phyloP scores from a whole-genome alignment of 2,329 filamentous ascomycete species.

The Colletotrichum gigasporum region DNA sequence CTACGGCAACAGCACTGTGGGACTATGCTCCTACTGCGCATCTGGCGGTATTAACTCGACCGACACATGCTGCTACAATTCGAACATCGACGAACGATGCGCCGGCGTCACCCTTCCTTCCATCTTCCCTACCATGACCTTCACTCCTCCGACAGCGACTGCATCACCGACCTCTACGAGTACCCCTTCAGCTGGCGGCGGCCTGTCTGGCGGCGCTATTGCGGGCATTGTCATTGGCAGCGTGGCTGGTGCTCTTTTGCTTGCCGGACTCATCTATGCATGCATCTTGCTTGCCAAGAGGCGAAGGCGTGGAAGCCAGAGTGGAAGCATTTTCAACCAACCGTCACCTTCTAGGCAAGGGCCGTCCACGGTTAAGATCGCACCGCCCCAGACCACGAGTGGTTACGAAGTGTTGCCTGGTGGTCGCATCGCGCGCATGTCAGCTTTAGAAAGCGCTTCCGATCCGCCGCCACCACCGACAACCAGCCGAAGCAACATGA shows the following conservation, averaged over 20 bases:
- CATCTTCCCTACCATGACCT: conserved; percentile 74
- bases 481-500: conserved; percentile 38
- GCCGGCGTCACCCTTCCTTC: conserved; percentile 80
- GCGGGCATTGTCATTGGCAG: conserved; percentile 90
- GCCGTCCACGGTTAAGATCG: conserved; percentile 50
- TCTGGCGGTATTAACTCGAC: conserved; percentile 88
- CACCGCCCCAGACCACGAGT: conserved; percentile 41
- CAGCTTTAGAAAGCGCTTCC: conserved; percentile 83
- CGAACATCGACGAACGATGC: conserved; percentile 79
- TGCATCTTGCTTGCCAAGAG: conserved; percentile 64
- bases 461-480: conserved; percentile 65
- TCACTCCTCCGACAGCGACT: conserved; percentile 58
- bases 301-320: conserved; percentile 67
- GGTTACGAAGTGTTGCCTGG: conserved; percentile 83
- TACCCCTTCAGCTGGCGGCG: conserved; percentile 43
- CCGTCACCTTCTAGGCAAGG: conserved; percentile 76
- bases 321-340: conserved; percentile 86
- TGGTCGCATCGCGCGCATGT: conserved; percentile 94
- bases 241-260: conserved; percentile 73
- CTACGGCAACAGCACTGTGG: conserved; percentile 75
- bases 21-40: conserved; percentile 88
- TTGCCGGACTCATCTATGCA: conserved; percentile 76
- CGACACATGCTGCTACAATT: conserved; percentile 91
- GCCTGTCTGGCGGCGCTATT: conserved; percentile 84
- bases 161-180: conserved; percentile 46